Percentiles rank a stretch among this genome's conserved stretches.
These are phyloP conservation scores for Metschnikowia gelsemii DNA, from an alignment of 805 yeast genomes.

Conservation along the genomic window DNA sequence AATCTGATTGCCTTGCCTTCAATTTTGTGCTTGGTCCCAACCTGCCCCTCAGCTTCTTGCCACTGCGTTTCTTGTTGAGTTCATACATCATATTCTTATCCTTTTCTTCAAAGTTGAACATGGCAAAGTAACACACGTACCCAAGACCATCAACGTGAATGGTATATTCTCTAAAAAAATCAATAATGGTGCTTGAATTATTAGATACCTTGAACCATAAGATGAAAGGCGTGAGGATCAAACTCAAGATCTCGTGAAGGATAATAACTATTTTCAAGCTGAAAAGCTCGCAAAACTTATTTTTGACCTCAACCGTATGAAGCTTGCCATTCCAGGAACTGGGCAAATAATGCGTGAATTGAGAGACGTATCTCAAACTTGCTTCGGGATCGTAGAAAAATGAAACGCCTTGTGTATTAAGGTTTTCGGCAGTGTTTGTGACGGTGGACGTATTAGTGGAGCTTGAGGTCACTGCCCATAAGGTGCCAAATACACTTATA, in stretches of 20 bases:
- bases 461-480: conserved; percentile 80
- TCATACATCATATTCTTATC: conserved; percentile 45
- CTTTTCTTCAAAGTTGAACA: conserved; percentile 75
- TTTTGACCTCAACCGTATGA: conserved; percentile 81
- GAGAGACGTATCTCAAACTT: conserved; percentile 73
- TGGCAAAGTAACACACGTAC: conserved; percentile 90
- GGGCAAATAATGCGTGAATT: conserved; percentile 89
- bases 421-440: conserved; percentile 25
- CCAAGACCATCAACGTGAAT: conserved; percentile 94
- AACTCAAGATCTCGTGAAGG: conserved; percentile 74
- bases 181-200: conserved; percentile 73
- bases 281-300: conserved; percentile 77
- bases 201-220: conserved; percentile 80
- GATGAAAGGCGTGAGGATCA: conserved; percentile 84
- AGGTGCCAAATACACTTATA: conserved; percentile 82
- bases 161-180: conserved; percentile 86
- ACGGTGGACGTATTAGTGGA: conserved; percentile 40
- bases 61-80: conserved; percentile 23
- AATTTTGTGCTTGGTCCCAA: conserved; percentile 6
- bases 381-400: conserved; percentile 91
- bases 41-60: conserved; percentile 17
- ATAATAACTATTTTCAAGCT: conserved; percentile 70
- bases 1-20: conserved; percentile 17
- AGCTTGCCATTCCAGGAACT: conserved; percentile 79
- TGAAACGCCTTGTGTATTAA: conserved; percentile 26